phyloP scores from a whole-genome alignment of 202 grass and related monocot genomes.

The Carex sylvatica region DNA sequence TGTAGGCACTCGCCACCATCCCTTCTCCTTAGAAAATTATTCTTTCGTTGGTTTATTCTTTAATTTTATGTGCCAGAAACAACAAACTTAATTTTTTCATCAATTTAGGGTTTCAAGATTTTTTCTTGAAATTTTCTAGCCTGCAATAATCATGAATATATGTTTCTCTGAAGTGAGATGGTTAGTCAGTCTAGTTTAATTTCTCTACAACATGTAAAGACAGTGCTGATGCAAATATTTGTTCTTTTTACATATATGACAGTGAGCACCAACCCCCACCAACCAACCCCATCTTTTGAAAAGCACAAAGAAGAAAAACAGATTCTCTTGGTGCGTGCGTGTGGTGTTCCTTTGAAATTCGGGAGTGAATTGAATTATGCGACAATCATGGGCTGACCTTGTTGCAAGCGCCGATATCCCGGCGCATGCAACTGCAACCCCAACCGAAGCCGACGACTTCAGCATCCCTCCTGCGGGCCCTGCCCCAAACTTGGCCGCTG shows the following conservation, averaged over 20 bases:
- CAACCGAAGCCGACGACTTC: slow-evolving; percentile 15
- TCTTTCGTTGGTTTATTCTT: neutral
- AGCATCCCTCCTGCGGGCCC: neutral
- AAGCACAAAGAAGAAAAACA: neutral
- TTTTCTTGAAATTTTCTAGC: neutral
- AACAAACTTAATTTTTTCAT: slow-evolving; percentile 1
- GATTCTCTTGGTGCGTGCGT: neutral
- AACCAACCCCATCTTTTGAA: neutral
- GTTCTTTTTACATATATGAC: neutral
- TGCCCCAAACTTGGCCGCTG: neutral
- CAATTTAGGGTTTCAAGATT: slow-evolving; percentile 28
- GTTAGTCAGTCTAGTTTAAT: neutral
- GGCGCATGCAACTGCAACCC: slow-evolving; percentile 61
- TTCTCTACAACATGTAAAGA: neutral
- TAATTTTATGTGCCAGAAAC: neutral
- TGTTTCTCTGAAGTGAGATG: neutral
- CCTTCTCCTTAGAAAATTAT: neutral
- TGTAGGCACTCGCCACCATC: too few species aligned
- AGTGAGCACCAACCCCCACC: slow-evolving; percentile 4
- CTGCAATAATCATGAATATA: neutral
- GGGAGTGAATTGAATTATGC: slow-evolving; percentile 81
- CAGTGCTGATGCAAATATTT: neutral
- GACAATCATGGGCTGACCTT: slow-evolving; percentile 99
- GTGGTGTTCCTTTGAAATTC: neutral
- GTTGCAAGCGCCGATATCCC: slow-evolving; percentile 98